Evolutionary conservation across 768 basidiomycete species (phyloP).

Genomic region (Lactifluus hygrophoroides): DNA sequence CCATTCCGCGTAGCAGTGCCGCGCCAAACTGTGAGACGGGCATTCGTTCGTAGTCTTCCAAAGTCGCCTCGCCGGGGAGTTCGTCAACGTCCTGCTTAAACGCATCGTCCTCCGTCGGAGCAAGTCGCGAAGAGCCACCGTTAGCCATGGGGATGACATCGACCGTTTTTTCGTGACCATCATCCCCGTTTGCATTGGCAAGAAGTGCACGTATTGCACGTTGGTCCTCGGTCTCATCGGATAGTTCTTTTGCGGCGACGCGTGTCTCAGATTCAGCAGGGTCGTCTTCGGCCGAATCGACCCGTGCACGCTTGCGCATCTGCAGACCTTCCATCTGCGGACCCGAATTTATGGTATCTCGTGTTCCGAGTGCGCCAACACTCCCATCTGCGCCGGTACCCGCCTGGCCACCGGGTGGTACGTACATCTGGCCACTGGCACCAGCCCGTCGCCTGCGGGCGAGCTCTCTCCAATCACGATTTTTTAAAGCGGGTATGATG

Average conservation of each 20-base stretch:
- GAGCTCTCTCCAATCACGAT: slow-evolving; percentile 83
- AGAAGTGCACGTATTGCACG: slow-evolving; percentile 74
- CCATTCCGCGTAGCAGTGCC: slow-evolving; percentile 92
- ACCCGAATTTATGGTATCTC: slow-evolving; percentile 69
- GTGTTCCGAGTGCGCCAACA: slow-evolving; percentile 68
- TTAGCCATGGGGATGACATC: slow-evolving; percentile 49
- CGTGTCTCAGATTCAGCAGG: slow-evolving; percentile 28
- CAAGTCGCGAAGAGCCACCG: slow-evolving; percentile 24
- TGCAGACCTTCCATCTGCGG: slow-evolving; percentile 65
- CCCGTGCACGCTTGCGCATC: slow-evolving; percentile 30
- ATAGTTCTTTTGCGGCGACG: slow-evolving; percentile 23
- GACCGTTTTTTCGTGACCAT: slow-evolving; percentile 33
- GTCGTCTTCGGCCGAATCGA: slow-evolving; percentile 23
- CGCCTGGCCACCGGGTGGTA: slow-evolving; percentile 54
- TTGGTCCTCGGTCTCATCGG: slow-evolving; percentile 67
- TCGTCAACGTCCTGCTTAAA: slow-evolving; percentile 75
- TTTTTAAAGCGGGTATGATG: slow-evolving; percentile 79
- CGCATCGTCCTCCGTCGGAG: slow-evolving; percentile 71
- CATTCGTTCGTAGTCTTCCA: slow-evolving; percentile 83
- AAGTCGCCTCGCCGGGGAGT: slow-evolving; percentile 65
- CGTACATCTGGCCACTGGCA: slow-evolving; percentile 36
- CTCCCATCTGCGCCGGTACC: slow-evolving; percentile 59
- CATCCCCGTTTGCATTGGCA: slow-evolving; percentile 39
- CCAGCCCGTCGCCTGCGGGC: slow-evolving; percentile 56
- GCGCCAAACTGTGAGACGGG: slow-evolving; percentile 91